These are phyloP conservation scores for Polytrichum commune DNA, from an alignment of 225 moss, liverwort and hornwort genomes.

Conservation along the genomic window DNA sequence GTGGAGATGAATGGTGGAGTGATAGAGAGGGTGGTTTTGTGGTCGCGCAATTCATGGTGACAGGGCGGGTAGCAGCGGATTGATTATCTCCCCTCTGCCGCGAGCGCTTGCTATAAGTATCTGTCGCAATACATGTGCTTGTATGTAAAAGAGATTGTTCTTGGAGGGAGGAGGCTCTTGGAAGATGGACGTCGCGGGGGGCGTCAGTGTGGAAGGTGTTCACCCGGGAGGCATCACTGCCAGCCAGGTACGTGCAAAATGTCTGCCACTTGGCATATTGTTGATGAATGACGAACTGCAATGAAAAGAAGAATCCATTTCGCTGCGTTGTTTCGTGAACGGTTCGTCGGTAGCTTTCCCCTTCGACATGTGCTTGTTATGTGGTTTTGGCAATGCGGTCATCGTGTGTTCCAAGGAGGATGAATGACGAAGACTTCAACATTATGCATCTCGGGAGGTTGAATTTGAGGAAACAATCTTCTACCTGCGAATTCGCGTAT, in stretches of 20 bases:
- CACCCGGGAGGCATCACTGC: slow-evolving; percentile 23
- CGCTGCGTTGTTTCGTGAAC: not conserved
- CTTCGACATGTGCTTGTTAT: too few species aligned
- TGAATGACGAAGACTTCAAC: not conserved
- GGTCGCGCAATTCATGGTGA: too few species aligned
- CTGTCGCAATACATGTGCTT: too few species aligned
- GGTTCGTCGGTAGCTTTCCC: not conserved
- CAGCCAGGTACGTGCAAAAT: slow-evolving; percentile 39
- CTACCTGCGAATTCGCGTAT: too few species aligned
- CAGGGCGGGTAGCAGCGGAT: too few species aligned
- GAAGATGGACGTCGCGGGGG: slow-evolving; percentile 29
- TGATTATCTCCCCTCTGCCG: too few species aligned
- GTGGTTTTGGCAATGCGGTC: not conserved
- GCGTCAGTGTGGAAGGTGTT: slow-evolving; percentile 30
- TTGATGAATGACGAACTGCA: not conserved
- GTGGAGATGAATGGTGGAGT: too few species aligned
- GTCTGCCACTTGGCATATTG: slow-evolving; percentile 1
- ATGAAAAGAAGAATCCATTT: too few species aligned
- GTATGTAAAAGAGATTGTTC: too few species aligned
- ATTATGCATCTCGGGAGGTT: not conserved
- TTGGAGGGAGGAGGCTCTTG: slow-evolving; percentile 5
- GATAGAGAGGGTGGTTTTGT: too few species aligned
- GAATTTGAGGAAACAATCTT: too few species aligned
- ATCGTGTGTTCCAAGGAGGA: not conserved
- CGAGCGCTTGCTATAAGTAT: too few species aligned